phyloP scores from a whole-genome alignment of 768 basidiomycete species.

The Boletellus sp. region DNA sequence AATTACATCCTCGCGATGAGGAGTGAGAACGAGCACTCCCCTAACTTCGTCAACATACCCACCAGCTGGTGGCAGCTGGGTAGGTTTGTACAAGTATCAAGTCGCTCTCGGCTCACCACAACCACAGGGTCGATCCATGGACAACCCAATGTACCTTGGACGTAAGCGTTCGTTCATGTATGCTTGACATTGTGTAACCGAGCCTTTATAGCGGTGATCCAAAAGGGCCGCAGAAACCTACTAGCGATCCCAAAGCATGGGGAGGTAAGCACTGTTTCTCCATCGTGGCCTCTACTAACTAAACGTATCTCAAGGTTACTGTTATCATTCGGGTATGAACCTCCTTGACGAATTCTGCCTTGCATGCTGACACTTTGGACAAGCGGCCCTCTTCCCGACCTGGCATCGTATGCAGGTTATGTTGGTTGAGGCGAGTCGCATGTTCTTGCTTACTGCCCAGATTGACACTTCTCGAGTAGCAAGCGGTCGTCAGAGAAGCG shows the following conservation, averaged over 20 bases:
- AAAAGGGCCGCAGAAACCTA: slow-evolving; percentile 1
- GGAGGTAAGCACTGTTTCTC: slow-evolving; percentile 1
- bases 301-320: slow-evolving; percentile 11
- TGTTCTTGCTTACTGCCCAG: not conserved
- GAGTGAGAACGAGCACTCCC: too few species aligned
- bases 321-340: slow-evolving; percentile 14
- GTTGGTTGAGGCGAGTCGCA: slow-evolving; percentile 8
- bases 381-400: slow-evolving; percentile 19
- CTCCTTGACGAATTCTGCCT: not conserved
- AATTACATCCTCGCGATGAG: too few species aligned
- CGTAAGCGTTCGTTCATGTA: slow-evolving; percentile 5
- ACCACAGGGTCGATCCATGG: slow-evolving; percentile 15
- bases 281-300: not conserved
- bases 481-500: slow-evolving; percentile 15
- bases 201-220: slow-evolving; percentile 14
- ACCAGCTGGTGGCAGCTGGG: slow-evolving; percentile 20
- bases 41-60: too few species aligned
- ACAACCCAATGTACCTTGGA: slow-evolving; percentile 4
- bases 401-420: slow-evolving; percentile 15
- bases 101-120: not conserved
- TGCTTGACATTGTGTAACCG: not conserved
- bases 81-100: not conserved
- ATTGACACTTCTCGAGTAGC: slow-evolving; percentile 4
- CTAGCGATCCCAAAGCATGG: slow-evolving; percentile 3
- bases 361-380: not conserved